A percentile compares a stretch with the other conserved stretches of the same genome.
Evolutionary conservation across 192 early-diverging fungal species (phyloP).

Genomic region (Phlyctochytrium arcticum): DNA sequence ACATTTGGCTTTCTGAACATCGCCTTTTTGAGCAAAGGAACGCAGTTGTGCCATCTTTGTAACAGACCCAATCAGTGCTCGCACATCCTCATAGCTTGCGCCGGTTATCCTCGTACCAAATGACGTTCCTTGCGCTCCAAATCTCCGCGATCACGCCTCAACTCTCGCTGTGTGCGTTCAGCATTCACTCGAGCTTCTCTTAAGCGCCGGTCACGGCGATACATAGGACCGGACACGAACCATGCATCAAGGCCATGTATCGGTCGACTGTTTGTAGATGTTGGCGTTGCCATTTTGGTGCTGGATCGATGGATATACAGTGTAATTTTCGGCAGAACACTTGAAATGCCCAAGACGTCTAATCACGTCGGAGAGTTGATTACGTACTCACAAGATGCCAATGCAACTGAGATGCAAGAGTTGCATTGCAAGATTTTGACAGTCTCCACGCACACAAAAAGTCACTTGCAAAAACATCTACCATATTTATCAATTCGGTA

Average conservation of each 20-base stretch:
- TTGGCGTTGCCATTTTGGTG: neutral
- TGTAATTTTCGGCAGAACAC: too few species aligned
- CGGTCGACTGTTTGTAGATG: neutral
- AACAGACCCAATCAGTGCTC: too few species aligned
- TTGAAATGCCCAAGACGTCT: too few species aligned
- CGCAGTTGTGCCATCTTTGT: constrained; percentile 41
- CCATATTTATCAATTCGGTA: too few species aligned
- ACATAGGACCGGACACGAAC: constrained; percentile 20
- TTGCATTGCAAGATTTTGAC: too few species aligned
- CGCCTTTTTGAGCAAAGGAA: constrained; percentile 28
- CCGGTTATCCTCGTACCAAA: constrained; percentile 23
- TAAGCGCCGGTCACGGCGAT: constrained; percentile 26
- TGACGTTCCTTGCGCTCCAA: constrained; percentile 41
- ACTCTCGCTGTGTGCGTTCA: constrained; percentile 29
- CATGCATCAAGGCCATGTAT: neutral
- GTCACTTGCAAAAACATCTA: too few species aligned
- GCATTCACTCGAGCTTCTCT: constrained; percentile 33
- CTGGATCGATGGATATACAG: too few species aligned
- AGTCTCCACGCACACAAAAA: too few species aligned
- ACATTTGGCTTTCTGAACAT: constrained; percentile 42
- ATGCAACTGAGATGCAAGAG: too few species aligned
- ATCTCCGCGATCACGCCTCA: constrained; percentile 36
- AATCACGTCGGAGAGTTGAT: too few species aligned
- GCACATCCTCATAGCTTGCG: too few species aligned
- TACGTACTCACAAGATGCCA: too few species aligned